phyloP scores from a whole-genome alignment of 768 basidiomycete genomes.

The Clitopilus passeckerianus region DNA sequence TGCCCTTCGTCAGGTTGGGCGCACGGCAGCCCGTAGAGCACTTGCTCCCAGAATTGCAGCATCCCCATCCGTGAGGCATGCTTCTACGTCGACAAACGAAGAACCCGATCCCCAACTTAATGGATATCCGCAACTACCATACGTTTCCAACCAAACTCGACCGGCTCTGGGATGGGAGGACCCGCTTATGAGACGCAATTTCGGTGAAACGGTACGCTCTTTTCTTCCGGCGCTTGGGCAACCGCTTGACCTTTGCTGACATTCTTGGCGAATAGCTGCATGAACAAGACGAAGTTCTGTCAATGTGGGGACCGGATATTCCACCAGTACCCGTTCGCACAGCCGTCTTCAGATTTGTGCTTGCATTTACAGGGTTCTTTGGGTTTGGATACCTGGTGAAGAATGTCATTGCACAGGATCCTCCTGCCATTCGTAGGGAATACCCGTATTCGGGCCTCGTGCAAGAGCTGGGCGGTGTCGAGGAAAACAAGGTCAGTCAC shows the following conservation, averaged over 20 bases:
- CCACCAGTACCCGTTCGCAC: constrained; percentile 53
- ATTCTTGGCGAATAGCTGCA: constrained; percentile 47
- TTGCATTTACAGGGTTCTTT: constrained; percentile 60
- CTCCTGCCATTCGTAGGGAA: constrained; percentile 63
- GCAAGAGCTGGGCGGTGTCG: constrained; percentile 71
- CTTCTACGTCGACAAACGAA: constrained; percentile 23
- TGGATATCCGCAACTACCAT: constrained; percentile 71
- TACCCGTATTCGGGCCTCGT: constrained; percentile 77
- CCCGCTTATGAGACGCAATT: constrained; percentile 69
- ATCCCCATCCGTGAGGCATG: background rate
- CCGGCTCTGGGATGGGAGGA: constrained; percentile 74
- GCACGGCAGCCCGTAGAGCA: constrained; percentile 5
- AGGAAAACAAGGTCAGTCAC: constrained; percentile 67
- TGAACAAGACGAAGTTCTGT: constrained; percentile 74
- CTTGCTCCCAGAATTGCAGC: constrained; percentile 20
- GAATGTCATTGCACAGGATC: constrained; percentile 49
- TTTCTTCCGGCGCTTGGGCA: constrained; percentile 2
- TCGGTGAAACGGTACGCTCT: constrained; percentile 62
- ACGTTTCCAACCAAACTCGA: constrained; percentile 59
- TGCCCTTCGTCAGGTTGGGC: constrained; percentile 16
- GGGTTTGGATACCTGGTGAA: constrained; percentile 58
- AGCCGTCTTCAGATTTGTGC: constrained; percentile 61
- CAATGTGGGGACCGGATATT: constrained; percentile 86
- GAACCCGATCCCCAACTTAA: constrained; percentile 63
- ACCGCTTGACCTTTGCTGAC: constrained; percentile 7